Percentiles rank a stretch among this genome's conserved stretches.
phyloP scores from a whole-genome alignment of 352 stramenopile genomes.

The Globisporangium megalacanthum region DNA sequence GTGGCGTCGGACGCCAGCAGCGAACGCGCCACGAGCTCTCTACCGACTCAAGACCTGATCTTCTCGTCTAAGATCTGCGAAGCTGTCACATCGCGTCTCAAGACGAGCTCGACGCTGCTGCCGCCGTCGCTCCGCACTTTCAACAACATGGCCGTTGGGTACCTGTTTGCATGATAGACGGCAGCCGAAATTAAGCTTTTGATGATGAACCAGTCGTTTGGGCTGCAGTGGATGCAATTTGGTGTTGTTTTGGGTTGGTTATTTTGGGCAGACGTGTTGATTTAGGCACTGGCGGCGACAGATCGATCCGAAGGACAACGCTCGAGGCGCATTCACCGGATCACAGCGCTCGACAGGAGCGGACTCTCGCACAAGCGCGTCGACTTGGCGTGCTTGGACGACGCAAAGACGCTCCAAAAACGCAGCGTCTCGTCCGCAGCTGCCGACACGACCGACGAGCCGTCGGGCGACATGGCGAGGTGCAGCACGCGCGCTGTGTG shows the following conservation, averaged over 20 bases:
- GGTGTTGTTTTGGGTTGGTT: too few relatives aligned
- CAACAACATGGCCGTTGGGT: conserved; percentile 53
- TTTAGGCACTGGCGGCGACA: too few relatives aligned
- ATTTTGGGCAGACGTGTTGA: too few relatives aligned
- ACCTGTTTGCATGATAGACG: conserved; percentile 34
- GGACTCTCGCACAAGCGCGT: not conserved
- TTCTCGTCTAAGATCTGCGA: conserved; percentile 26
- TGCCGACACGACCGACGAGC: conserved; percentile 94
- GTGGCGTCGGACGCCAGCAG: not conserved
- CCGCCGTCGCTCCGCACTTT: conserved; percentile 45
- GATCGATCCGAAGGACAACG: too few relatives aligned
- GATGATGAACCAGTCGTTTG: too few relatives aligned
- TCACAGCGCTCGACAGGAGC: conserved; percentile 9
- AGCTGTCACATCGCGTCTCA: conserved; percentile 30
- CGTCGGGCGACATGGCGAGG: conserved; percentile 94
- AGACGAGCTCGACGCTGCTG: conserved; percentile 39
- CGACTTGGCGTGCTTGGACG: conserved; percentile 29
- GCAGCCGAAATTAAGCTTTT: not conserved
- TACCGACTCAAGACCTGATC: conserved; percentile 24
- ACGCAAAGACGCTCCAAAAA: conserved; percentile 99
- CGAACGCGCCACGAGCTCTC: not conserved
- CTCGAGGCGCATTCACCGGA: conserved; percentile 5
- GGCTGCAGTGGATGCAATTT: too few relatives aligned
- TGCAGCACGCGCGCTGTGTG: conserved; percentile 97
- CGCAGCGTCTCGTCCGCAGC: conserved; percentile 98